Percentiles rank a stretch among this genome's conserved stretches.
Conservation (phyloP, 2,329 filamentous ascomycete genomes). For the Chaetomiaceae sp. region DNA sequence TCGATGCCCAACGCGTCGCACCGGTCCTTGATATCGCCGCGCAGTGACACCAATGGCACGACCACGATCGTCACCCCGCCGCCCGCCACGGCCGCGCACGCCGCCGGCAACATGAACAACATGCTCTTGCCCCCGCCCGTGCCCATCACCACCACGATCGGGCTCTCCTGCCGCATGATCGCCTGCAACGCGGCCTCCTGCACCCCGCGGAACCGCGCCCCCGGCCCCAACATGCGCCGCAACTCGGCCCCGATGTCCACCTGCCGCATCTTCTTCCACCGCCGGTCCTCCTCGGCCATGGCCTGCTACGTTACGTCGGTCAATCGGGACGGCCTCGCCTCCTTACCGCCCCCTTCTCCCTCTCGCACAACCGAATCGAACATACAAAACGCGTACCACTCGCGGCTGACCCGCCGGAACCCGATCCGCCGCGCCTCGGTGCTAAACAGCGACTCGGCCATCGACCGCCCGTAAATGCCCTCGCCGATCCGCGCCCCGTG, state of each 20-base stretch:
- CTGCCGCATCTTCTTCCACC: background rate
- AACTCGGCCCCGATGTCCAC: conserved; percentile 2
- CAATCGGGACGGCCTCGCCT: background rate
- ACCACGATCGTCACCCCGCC: too few relatives aligned
- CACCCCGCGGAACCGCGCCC: conserved; percentile 3
- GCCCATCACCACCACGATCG: conserved; percentile 14
- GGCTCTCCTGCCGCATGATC: conserved; percentile 6
- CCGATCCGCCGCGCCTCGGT: conserved; percentile 5
- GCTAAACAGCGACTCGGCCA: conserved; percentile 4
- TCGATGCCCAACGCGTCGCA: too few relatives aligned
- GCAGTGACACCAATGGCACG: too few relatives aligned
- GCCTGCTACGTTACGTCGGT: background rate
- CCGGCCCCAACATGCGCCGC: conserved; percentile 10
- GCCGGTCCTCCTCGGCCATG: background rate
- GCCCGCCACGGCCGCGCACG: too few relatives aligned
- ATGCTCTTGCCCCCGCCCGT: too few relatives aligned
- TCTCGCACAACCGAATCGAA: conserved; percentile 4
- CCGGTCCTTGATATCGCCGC: too few relatives aligned
- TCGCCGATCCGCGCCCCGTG: conserved; percentile 13
- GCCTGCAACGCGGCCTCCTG: conserved; percentile 15
- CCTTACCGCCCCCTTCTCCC: background rate
- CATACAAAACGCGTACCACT: conserved; percentile 18
- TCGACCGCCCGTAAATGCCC: conserved; percentile 14
- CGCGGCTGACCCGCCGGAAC: conserved; percentile 16
- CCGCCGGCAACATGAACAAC: too few relatives aligned